Base-by-base conservation (phyloP, 257 asterid species). In the Ocimum tenuiflorum region DNA sequence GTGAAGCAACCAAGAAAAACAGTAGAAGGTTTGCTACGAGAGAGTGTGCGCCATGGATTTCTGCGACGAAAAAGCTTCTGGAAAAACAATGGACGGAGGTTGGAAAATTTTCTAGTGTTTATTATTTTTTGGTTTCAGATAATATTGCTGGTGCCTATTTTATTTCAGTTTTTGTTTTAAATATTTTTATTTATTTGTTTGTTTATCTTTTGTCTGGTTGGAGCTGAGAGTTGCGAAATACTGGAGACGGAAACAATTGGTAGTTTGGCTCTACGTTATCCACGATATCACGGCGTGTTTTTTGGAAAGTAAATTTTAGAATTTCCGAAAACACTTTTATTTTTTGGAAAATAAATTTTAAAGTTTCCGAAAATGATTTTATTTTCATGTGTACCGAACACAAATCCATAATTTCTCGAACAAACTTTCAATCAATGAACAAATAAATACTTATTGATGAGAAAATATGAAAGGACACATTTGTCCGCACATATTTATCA, bases 31-130 rank as follows among this genome's bases (percentile, higher is more conserved):
- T n/a, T 29, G 53, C 70, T 67, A 71, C 8, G 68, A 36, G 68
- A 10, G 65, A 19, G 65, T 45, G 55, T 52, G 20, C 69, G 58
- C 82, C 82, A 73, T 73, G 59, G 78, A 74, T 75, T 60, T 52
- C 73, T 69, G 73, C 49, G 54, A 15, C 8, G 65, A n/a, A 15
- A n/a, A 55, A 61, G 65, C n/a, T n/a, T n/a, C n/a, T n/a, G n/a
- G n/a, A n/a, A 43, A 35, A 51, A 60, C 38, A 13, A 15, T 3
- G 11, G 15, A 12, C 61, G 31, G 52, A 59, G 13, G 20, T 35
- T 49, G n/a, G n/a, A n/a, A n/a, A n/a, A 1, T 7, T 14, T 48
- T 27, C 29, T 11, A 15, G 48, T 8, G n/a, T n/a, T n/a, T n/a
- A n/a, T n/a, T n/a, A n/a, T n/a, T n/a, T n/a, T n/a, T 24, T 35